Evolutionary conservation across 371 early-diverging fungal species (phyloP).

Genomic region (Mucor irregularis): DNA sequence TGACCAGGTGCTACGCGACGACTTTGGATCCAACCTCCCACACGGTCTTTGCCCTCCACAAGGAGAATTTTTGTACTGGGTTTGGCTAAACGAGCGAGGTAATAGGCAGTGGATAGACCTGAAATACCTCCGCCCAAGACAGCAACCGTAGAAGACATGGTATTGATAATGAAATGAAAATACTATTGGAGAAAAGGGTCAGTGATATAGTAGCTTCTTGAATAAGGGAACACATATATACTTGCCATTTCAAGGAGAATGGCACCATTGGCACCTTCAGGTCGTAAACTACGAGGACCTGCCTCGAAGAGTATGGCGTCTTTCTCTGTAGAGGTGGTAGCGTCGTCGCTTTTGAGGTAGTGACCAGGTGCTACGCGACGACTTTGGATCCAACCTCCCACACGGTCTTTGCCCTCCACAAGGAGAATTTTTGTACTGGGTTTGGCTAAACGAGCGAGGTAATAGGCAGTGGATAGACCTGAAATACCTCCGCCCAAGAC

Average conservation of each 20-base stretch:
- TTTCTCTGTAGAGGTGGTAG: conserved; percentile 1
- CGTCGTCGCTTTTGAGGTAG: too few species aligned
- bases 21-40: conserved; percentile 90
- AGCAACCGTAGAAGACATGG: conserved; percentile 28
- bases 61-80: conserved; percentile 58
- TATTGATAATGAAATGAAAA: neutral
- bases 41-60: conserved; percentile 70
- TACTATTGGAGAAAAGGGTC: too few species aligned
- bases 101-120: conserved; percentile 87
- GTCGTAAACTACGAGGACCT: conserved; percentile 89
- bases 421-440: conserved; percentile 58
- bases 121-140: conserved; percentile 94
- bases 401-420: conserved; percentile 70
- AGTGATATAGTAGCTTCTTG: conserved; percentile 50
- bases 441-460: conserved; percentile 65
- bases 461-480: conserved; percentile 87
- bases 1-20: conserved; percentile 40
- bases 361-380: conserved; percentile 44
- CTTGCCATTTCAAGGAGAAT: conserved; percentile 79
- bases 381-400: conserved; percentile 90
- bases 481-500: conserved; percentile 94
- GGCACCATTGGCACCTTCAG: conserved; percentile 70
- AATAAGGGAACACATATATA: conserved; percentile 40
- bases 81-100: conserved; percentile 65
- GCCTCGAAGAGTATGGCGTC: conserved; percentile 69